These are phyloP conservation scores for Neofusicoccum sp. DNA, from an alignment of 2,329 filamentous ascomycete species.

Conservation along the genomic window DNA sequence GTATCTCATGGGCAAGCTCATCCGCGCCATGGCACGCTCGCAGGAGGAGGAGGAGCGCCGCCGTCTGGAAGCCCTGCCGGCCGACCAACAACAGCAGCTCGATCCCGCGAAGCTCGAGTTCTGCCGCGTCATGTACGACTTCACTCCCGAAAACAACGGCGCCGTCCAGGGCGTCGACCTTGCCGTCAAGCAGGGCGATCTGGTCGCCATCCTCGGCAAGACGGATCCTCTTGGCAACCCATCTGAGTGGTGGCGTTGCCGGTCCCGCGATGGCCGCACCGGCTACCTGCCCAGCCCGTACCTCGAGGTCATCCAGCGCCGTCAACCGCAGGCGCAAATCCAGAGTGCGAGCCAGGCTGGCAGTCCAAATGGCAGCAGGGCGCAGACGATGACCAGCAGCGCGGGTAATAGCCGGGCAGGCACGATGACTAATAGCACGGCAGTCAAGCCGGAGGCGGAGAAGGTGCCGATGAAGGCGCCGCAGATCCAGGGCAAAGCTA, in stretches of 20 bases:
- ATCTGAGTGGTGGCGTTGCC: conserved; percentile 96
- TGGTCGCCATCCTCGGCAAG: conserved; percentile 91
- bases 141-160: conserved; percentile 68
- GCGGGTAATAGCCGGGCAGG: conserved; percentile 39
- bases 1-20: conserved; percentile 96
- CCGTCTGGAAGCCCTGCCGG: conserved; percentile 52
- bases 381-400: conserved; percentile 53
- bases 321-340: conserved; percentile 47
- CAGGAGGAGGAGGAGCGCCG: conserved; percentile 79
- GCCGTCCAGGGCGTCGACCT: conserved; percentile 72
- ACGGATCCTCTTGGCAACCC: conserved; percentile 87
- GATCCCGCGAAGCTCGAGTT: conserved; percentile 94
- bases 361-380: conserved; percentile 48
- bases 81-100: conserved; percentile 51
- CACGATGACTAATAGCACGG: conserved; percentile 40
- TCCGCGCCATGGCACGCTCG: conserved; percentile 75
- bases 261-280: conserved; percentile 82
- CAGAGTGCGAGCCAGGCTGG: conserved; percentile 41
- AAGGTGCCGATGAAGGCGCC: conserved; percentile 44
- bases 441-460: not conserved
- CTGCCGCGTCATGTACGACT: conserved; percentile 92
- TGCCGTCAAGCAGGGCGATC: conserved; percentile 88
- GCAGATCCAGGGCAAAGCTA: conserved; percentile 57
- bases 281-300: conserved; percentile 92
- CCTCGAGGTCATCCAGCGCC: conserved; percentile 70